These are phyloP conservation scores for Globisporangium paroecandrum DNA, from an alignment of 352 stramenopile species.

Conservation along the genomic window DNA sequence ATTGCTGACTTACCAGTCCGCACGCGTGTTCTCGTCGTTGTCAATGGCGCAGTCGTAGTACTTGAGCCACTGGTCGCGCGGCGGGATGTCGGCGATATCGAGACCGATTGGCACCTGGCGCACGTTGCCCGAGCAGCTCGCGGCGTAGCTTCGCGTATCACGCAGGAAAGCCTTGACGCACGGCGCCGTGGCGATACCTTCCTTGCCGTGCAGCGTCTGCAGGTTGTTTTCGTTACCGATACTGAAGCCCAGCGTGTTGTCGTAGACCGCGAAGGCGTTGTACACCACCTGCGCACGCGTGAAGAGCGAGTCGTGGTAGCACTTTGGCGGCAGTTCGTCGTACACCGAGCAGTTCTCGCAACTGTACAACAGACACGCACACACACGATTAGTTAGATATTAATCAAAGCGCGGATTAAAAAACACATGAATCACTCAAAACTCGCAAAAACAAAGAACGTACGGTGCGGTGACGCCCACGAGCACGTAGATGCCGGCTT, in stretches of 20 bases:
- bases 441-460: too few species aligned
- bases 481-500: slow-evolving; percentile 53
- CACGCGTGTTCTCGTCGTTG: slow-evolving; percentile 37
- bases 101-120: slow-evolving; percentile 47
- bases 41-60: slow-evolving; percentile 42
- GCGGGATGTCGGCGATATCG: slow-evolving; percentile 41
- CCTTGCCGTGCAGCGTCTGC: neutral
- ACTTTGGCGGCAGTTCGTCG: slow-evolving; percentile 25
- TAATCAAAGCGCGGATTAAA: too few species aligned
- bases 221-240: slow-evolving; percentile 57
- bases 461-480: slow-evolving; percentile 40
- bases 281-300: slow-evolving; percentile 40
- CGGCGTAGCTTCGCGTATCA: slow-evolving; percentile 39
- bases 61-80: slow-evolving; percentile 32
- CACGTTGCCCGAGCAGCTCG: slow-evolving; percentile 28
- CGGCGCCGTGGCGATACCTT: slow-evolving; percentile 20
- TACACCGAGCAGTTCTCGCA: slow-evolving; percentile 33
- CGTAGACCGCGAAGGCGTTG: slow-evolving; percentile 58
- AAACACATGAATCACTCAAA: slow-evolving; percentile 4
- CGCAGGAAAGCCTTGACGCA: slow-evolving; percentile 57
- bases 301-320: slow-evolving; percentile 29
- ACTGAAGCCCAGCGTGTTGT: slow-evolving; percentile 49
- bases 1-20: slow-evolving; percentile 19
- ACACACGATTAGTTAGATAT: slow-evolving; percentile 19
- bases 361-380: neutral